Evolutionary conservation across 2,329 filamentous ascomycete species (phyloP).

Genomic region (Sclerotinia subarctica): DNA sequence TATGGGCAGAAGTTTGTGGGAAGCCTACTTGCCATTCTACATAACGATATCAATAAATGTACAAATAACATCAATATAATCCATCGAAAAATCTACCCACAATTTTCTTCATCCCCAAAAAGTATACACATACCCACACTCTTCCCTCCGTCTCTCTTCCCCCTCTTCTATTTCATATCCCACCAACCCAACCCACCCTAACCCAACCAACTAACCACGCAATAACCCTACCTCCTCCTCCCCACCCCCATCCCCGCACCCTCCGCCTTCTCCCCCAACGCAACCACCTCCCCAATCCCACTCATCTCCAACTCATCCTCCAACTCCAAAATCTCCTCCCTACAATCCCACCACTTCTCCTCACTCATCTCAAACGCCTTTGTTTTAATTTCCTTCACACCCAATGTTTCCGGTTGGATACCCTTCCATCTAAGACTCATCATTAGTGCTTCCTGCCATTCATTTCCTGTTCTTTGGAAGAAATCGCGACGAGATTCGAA

Average conservation of each 20-base stretch:
- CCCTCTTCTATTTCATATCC: too few species aligned
- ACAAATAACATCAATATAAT: too few species aligned
- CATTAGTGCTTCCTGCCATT: slow-evolving; percentile 88
- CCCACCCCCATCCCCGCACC: slow-evolving; percentile 31
- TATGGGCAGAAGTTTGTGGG: too few species aligned
- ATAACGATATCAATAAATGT: too few species aligned
- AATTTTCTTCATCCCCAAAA: too few species aligned
- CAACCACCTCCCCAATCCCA: slow-evolving; percentile 89
- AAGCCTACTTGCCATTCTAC: too few species aligned
- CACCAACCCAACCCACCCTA: too few species aligned
- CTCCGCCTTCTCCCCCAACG: slow-evolving; percentile 52
- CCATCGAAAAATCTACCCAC: too few species aligned
- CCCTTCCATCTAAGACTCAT: slow-evolving; percentile 68
- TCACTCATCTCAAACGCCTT: slow-evolving; percentile 88
- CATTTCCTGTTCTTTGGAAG: slow-evolving; percentile 79
- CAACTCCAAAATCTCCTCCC: slow-evolving; percentile 85
- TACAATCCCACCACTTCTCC: slow-evolving; percentile 97
- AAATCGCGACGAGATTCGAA: slow-evolving; percentile 92
- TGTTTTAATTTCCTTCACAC: slow-evolving; percentile 88
- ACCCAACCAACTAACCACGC: too few species aligned
- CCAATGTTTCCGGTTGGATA: slow-evolving; percentile 62
- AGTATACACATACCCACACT: too few species aligned
- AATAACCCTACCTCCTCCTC: slow-evolving; percentile 31
- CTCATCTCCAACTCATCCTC: slow-evolving; percentile 91
- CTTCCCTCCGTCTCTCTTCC: too few species aligned